Percentiles rank a stretch among this genome's conserved stretches.
phyloP scores from a whole-genome alignment of 2,329 filamentous ascomycete species.

The Tolypocladium album region DNA sequence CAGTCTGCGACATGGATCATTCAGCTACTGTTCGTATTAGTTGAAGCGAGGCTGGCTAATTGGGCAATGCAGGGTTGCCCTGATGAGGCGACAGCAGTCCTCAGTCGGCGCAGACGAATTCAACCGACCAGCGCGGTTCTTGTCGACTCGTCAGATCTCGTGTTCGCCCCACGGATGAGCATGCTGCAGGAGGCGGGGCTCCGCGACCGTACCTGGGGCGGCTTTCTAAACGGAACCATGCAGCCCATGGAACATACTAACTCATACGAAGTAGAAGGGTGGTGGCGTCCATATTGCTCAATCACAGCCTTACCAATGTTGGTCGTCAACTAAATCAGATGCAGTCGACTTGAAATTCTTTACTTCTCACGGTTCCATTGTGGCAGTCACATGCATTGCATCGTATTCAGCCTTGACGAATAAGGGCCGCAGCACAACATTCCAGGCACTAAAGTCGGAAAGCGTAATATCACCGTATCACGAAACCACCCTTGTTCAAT shows the following conservation, averaged over 20 bases:
- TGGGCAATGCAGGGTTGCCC: background rate
- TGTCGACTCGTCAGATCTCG: background rate
- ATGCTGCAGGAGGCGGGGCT: background rate
- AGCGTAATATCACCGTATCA: background rate
- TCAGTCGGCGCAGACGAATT: background rate
- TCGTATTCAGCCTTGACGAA: background rate
- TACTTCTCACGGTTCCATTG: background rate
- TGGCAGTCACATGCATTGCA: background rate
- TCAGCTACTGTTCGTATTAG: background rate
- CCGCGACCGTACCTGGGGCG: background rate
- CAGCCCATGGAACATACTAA: too few species aligned
- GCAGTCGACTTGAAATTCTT: background rate
- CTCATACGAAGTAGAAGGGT: background rate
- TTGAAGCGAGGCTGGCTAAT: background rate
- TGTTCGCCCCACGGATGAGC: background rate
- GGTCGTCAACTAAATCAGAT: background rate
- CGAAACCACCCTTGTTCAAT: background rate
- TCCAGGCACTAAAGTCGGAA: background rate
- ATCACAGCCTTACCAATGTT: background rate
- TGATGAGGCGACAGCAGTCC: background rate
- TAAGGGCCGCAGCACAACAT: background rate
- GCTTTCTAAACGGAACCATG: background rate
- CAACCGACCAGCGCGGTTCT: background rate
- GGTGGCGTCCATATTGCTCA: background rate
- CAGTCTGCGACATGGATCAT: background rate